phyloP scores from a whole-genome alignment of 2,329 filamentous ascomycete species.

The Triangularia setosa region DNA sequence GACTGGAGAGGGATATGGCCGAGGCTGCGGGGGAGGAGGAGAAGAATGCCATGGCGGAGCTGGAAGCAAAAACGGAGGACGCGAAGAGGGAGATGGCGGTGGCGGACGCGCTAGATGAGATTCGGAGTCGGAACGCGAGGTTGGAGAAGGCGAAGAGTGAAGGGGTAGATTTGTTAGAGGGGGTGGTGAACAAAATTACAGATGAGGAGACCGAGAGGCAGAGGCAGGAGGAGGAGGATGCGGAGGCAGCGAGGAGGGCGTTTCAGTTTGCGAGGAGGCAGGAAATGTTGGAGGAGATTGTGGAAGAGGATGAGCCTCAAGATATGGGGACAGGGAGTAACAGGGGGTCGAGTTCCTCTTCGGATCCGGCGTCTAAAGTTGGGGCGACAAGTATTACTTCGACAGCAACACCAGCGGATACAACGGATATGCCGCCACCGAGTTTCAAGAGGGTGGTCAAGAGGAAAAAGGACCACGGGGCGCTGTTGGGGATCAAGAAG shows the following conservation, averaged over 20 bases:
- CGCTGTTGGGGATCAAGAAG: slow-evolving; percentile 82
- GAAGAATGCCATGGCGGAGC: slow-evolving; percentile 87
- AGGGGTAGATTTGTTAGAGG: slow-evolving; percentile 56
- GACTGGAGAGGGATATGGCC: slow-evolving; percentile 72
- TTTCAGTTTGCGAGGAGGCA: slow-evolving; percentile 63
- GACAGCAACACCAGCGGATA: slow-evolving; percentile 33
- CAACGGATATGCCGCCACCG: slow-evolving; percentile 42
- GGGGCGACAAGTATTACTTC: slow-evolving; percentile 30
- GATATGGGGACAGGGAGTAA: slow-evolving; percentile 15
- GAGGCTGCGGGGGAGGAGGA: slow-evolving; percentile 64
- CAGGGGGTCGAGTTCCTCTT: not conserved
- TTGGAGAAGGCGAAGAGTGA: slow-evolving; percentile 73
- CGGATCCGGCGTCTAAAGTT: slow-evolving; percentile 28
- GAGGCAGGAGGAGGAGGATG: slow-evolving; percentile 74
- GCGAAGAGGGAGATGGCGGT: slow-evolving; percentile 95
- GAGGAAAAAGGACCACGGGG: slow-evolving; percentile 79
- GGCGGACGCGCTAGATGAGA: slow-evolving; percentile 92
- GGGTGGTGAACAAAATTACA: slow-evolving; percentile 48
- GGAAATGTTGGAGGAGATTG: slow-evolving; percentile 42
- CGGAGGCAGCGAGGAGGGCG: slow-evolving; percentile 72
- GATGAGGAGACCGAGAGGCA: slow-evolving; percentile 57
- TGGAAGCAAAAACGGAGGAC: slow-evolving; percentile 90
- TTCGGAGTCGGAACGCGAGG: slow-evolving; percentile 83
- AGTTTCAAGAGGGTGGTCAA: slow-evolving; percentile 75
- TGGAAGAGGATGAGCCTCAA: slow-evolving; percentile 48